A percentile compares a stretch with the other conserved stretches of the same genome.
Evolutionary conservation across 495 filamentous ascomycete species (phyloP).

Genomic region (Penicillium samsonianum): DNA sequence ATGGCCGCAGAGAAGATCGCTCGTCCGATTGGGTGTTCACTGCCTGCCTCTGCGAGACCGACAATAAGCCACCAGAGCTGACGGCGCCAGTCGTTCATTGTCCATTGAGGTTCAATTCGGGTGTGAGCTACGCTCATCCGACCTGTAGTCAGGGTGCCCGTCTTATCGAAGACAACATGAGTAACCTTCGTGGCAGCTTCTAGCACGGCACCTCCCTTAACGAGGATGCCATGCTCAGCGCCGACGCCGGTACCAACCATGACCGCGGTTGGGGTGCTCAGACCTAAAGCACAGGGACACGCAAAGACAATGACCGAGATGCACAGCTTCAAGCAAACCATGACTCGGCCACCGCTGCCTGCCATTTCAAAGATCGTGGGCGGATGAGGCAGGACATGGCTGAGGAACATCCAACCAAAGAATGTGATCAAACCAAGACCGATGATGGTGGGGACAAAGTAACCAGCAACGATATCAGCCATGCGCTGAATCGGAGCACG

Average conservation of each 20-base stretch:
- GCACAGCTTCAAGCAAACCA: slow-evolving; percentile 97
- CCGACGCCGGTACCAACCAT: slow-evolving; percentile 98
- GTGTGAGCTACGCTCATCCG: slow-evolving; percentile 86
- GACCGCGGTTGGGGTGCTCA: slow-evolving; percentile 93
- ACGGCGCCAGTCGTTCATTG: slow-evolving; percentile 63
- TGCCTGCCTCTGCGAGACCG: slow-evolving; percentile 88
- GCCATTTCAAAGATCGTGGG: slow-evolving; percentile 86
- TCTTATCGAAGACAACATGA: slow-evolving; percentile 98
- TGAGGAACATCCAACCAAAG: slow-evolving; percentile 90
- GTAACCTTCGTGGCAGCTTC: slow-evolving; percentile 91
- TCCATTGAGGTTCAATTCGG: slow-evolving; percentile 68
- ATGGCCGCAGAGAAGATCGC: slow-evolving; percentile 77
- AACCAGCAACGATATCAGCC: slow-evolving; percentile 88
- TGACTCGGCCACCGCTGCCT: slow-evolving; percentile 80
- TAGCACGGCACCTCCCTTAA: slow-evolving; percentile 92
- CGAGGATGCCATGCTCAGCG: slow-evolving; percentile 93
- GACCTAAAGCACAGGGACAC: slow-evolving; percentile 91
- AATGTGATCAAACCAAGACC: slow-evolving; percentile 84
- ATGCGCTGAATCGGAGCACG: slow-evolving; percentile 93
- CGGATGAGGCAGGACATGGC: slow-evolving; percentile 77
- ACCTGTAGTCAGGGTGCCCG: slow-evolving; percentile 90
- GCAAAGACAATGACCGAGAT: slow-evolving; percentile 99
- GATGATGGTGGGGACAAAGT: slow-evolving; percentile 91
- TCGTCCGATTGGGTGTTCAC: slow-evolving; percentile 91
- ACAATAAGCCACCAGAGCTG: slow-evolving; percentile 93